Conservation (phyloP, 148 eudicot species). For the Vaccinium darrowii region DNA sequence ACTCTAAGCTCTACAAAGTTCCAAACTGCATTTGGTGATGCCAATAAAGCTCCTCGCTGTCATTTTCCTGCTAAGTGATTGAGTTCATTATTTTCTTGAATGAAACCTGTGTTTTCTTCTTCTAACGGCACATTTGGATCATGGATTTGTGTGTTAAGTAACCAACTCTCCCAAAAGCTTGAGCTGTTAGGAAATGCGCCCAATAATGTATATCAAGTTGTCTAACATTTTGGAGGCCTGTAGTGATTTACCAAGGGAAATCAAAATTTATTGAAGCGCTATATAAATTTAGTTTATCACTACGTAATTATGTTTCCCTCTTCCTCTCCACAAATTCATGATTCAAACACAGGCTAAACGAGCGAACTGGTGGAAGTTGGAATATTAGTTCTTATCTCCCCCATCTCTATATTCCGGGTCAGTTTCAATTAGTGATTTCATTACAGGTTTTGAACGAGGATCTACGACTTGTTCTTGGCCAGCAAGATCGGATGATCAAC, state of each 20-base stretch:
- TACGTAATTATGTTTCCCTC: neutral
- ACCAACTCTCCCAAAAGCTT: no score
- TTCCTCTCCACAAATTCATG: neutral
- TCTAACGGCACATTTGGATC: neutral
- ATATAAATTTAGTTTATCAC: neutral
- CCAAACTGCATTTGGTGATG: neutral
- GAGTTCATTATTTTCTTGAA: neutral
- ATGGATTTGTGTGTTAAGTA: neutral
- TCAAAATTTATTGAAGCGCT: neutral
- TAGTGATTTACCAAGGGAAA: neutral
- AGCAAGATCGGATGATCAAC: slow-evolving; percentile 85
- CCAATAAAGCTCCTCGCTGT: neutral
- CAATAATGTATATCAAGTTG: no score
- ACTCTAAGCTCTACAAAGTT: neutral
- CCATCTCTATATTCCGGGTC: neutral
- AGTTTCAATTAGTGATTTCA: neutral
- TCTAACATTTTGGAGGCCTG: neutral
- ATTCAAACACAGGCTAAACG: neutral
- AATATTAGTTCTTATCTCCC: neutral
- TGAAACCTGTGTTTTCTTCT: neutral
- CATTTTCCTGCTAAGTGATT: neutral
- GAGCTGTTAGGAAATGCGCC: no score
- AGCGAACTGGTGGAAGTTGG: neutral
- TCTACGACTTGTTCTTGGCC: slow-evolving; percentile 80
- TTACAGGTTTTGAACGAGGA: slow-evolving; percentile 87